Evolutionary conservation across 208 protist genomes (phyloP), one percentile per base, ranked within the genome.

Genomic region (Crithidia fasciculata): DNA sequence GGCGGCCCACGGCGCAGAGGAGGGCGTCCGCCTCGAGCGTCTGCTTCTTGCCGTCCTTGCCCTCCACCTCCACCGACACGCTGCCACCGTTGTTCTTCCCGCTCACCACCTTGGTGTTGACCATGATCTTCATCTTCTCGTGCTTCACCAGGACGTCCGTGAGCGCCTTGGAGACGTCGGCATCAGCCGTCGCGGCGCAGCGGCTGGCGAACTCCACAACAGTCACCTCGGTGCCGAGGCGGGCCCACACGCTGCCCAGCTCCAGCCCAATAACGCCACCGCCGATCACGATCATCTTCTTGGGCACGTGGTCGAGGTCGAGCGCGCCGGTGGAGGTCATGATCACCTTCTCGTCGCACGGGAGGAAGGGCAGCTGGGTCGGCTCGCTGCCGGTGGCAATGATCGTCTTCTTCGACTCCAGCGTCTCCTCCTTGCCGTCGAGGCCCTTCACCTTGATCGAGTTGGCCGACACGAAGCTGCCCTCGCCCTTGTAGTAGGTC

Each of bases 231-330:
- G 98, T 10, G 12, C 99, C 99, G 37, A 99, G 92, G 40, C 99
- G 92, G 36, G 88, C 81, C 98, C 98, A 99, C 36, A 99, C 99
- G 64, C 97, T 99, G 72, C 99, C 99, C 19, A 99, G 85, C 84
- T 99, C 98, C 16, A 99, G 90, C 64, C 98, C 98, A 85, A 99
- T 99, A 13, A 99, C 99, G 81, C 99, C 99, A 47, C 92, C 99
- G 61, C 99, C 99, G 83, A 99, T 97, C 19, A 99, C 98, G 39
- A 99, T 88, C 87, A 99, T 89, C 49, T 88, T 92, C 85, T 99
- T 97, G 45, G 99, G 99, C 13, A 99, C 90, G 63, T 95, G 78
- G 40, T 89, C 77, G 8, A 99, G 80, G 2, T 85, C 77, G 5
- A 99, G 91, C 10, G 98, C 98, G 56, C 99, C 99, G 37, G 98